Evolutionary conservation across 805 yeast species (phyloP).

Genomic region (Cyberlindnera americana): DNA sequence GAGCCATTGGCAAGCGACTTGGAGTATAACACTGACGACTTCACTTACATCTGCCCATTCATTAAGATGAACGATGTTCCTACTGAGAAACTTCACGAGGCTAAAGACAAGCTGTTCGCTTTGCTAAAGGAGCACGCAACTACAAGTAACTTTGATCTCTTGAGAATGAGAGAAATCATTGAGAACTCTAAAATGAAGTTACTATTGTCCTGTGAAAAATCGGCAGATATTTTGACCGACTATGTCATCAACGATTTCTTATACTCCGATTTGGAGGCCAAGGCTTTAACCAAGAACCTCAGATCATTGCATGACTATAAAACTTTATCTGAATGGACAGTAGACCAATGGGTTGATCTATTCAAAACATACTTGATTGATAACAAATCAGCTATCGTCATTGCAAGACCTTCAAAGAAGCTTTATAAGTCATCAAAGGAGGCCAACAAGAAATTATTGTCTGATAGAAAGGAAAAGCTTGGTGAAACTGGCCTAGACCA

Average conservation of each 20-base stretch:
- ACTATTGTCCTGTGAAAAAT: constrained; percentile 58
- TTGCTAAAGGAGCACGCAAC: constrained; percentile 51
- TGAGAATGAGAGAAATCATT: constrained; percentile 63
- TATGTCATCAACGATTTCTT: constrained; percentile 75
- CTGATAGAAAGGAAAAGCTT: constrained; percentile 46
- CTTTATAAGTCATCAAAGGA: constrained; percentile 51
- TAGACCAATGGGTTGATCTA: constrained; percentile 62
- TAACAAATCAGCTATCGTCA: constrained; percentile 59
- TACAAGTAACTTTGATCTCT: constrained; percentile 52
- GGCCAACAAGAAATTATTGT: constrained; percentile 45
- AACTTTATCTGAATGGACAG: constrained; percentile 53
- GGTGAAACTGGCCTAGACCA: constrained; percentile 59
- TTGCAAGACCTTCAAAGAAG: constrained; percentile 67
- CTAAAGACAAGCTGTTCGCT: constrained; percentile 47
- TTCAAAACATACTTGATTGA: constrained; percentile 52
- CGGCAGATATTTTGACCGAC: constrained; percentile 56
- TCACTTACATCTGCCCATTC: constrained; percentile 54
- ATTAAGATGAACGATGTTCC: constrained; percentile 71
- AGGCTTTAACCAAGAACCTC: constrained; percentile 52
- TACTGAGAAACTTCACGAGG: constrained; percentile 50
- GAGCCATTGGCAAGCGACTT: constrained; percentile 77
- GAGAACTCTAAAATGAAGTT: constrained; percentile 61
- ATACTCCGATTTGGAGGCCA: constrained; percentile 66
- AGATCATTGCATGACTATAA: constrained; percentile 54
- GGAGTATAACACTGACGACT: constrained; percentile 72